These are phyloP conservation scores for Fusarium devonianum DNA, from an alignment of 2,329 filamentous ascomycete species.

Conservation along the genomic window DNA sequence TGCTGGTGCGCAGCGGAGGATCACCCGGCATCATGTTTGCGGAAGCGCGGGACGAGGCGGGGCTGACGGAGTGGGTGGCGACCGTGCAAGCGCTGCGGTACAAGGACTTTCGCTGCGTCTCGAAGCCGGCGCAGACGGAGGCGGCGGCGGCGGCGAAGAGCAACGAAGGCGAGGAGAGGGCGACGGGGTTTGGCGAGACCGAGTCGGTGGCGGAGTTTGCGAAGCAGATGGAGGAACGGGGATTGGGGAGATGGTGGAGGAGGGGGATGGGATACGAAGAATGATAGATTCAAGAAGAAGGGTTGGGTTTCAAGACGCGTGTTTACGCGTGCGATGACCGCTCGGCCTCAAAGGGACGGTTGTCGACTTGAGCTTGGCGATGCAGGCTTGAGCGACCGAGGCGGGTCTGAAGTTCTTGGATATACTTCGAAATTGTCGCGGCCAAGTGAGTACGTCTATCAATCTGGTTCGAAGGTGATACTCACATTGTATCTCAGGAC, in stretches of 20 bases:
- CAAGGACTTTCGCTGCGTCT: slow-evolving; percentile 74
- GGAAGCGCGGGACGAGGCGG: slow-evolving; percentile 61
- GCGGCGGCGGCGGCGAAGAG: slow-evolving; percentile 1
- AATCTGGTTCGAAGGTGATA: no score
- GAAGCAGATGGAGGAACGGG: slow-evolving; percentile 64
- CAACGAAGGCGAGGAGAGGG: no score
- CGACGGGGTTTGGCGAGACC: slow-evolving; percentile 60
- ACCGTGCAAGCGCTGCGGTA: slow-evolving; percentile 71
- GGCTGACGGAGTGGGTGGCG: slow-evolving; percentile 69
- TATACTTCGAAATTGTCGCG: no score
- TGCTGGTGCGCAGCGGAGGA: slow-evolving; percentile 71
- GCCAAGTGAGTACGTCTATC: no score
- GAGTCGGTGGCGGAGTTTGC: slow-evolving; percentile 71
- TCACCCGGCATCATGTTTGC: slow-evolving; percentile 82
- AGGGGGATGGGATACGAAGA: slow-evolving; percentile 67
- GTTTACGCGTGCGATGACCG: slow-evolving; percentile 8
- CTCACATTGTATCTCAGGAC: no score
- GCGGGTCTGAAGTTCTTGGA: no score
- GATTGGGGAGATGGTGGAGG: slow-evolving; percentile 71
- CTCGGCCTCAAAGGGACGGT: slow-evolving; percentile 16
- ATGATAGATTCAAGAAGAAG: slow-evolving; percentile 6
- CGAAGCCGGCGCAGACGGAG: slow-evolving; percentile 44
- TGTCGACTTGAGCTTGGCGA: no score
- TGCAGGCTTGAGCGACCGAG: no score
- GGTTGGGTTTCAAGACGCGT: not conserved